Evolutionary conservation across 2,329 filamentous ascomycete species (phyloP).

Genomic region (Ascochyta viciae-villosae): DNA sequence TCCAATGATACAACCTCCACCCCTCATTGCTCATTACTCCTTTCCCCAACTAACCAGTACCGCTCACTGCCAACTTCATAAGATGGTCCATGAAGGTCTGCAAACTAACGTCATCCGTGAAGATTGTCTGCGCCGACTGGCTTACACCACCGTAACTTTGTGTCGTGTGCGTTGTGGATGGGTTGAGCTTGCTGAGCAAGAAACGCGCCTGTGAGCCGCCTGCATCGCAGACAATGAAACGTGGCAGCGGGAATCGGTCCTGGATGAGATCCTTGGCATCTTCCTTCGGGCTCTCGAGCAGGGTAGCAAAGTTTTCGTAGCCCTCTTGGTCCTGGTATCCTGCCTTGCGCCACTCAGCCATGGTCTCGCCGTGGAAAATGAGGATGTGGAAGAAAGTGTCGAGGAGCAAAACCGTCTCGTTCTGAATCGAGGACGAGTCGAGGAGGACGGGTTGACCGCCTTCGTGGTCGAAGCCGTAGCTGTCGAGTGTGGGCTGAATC

Average conservation of each 20-base stretch:
- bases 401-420: conserved; percentile 88
- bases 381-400: conserved; percentile 99
- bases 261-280: conserved; percentile 97
- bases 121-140: conserved; percentile 94
- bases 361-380: conserved; percentile 98
- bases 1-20: background rate
- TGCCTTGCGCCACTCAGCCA: conserved; percentile 97
- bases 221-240: conserved; percentile 99
- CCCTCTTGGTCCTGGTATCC: conserved; percentile 98
- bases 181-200: conserved; percentile 94
- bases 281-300: conserved; percentile 93
- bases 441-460: conserved; percentile 91
- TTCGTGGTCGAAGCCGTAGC: conserved; percentile 96
- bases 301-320: conserved; percentile 90
- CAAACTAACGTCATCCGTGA: conserved; percentile 96
- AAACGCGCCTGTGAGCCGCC: conserved; percentile 98
- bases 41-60: conserved; percentile 36
- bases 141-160: conserved; percentile 89
- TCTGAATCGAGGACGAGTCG: conserved; percentile 95
- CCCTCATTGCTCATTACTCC: background rate
- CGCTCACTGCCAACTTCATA: conserved; percentile 75
- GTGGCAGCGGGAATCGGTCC: conserved; percentile 95
- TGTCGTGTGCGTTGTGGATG: conserved; percentile 93
- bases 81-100: conserved; percentile 99
- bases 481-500: conserved; percentile 98